phyloP scores from a whole-genome alignment of 305 asterid genomes.

The Fraxinus ornus region DNA sequence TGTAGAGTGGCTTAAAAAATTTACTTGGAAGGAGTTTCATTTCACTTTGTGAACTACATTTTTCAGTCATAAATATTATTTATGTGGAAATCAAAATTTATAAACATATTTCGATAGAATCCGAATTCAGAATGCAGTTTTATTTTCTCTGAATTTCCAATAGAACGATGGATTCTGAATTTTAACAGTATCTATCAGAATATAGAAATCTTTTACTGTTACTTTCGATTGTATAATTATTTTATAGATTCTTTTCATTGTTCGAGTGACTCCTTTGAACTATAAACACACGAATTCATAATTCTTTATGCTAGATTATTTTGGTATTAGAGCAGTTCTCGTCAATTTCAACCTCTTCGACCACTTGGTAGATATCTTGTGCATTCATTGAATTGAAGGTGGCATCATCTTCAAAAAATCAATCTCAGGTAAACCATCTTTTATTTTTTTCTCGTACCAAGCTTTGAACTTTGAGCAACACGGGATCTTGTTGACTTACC shows the following conservation, averaged over 20 bases:
- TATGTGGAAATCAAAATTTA: neutral
- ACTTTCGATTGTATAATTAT: neutral
- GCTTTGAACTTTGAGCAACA: neutral
- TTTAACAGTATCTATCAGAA: neutral
- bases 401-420: neutral
- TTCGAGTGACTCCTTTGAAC: neutral
- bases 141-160: neutral
- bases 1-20: slow-evolving; percentile 8
- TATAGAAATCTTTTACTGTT: neutral
- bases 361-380: neutral
- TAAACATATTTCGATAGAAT: neutral
- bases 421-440: neutral
- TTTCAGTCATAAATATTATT: neutral
- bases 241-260: neutral
- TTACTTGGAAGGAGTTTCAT: neutral
- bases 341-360: neutral
- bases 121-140: neutral
- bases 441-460: neutral
- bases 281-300: neutral
- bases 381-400: neutral
- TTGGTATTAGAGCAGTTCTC: neutral
- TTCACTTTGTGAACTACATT: neutral
- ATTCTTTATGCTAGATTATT: neutral
- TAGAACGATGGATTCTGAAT: neutral
- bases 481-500: neutral